These are phyloP conservation scores for Hymenoscyphus fructigenus DNA, from an alignment of 2,329 filamentous ascomycete genomes.

Conservation along the genomic window DNA sequence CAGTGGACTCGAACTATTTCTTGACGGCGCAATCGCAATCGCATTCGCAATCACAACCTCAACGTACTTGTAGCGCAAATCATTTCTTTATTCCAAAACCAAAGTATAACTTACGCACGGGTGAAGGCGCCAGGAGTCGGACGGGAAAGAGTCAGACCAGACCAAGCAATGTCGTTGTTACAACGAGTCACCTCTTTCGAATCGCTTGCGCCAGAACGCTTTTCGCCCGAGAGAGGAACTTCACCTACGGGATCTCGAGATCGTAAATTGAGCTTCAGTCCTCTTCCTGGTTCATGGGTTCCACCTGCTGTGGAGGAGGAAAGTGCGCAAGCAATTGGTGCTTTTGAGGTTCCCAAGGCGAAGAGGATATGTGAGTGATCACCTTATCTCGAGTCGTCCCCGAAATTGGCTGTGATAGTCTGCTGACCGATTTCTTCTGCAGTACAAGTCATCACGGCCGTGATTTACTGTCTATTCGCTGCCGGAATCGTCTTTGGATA, in stretches of 20 bases:
- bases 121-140: not conserved
- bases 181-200: slow-evolving; percentile 32
- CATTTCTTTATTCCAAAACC: too few species aligned
- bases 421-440: slow-evolving; percentile 15
- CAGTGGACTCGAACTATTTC: not conserved
- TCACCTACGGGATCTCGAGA: slow-evolving; percentile 24
- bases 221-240: slow-evolving; percentile 24
- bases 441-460: slow-evolving; percentile 70
- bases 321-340: slow-evolving; percentile 32
- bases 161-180: slow-evolving; percentile 27
- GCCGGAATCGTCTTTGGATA: slow-evolving; percentile 83
- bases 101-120: not conserved
- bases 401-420: not conserved
- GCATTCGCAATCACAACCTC: too few species aligned
- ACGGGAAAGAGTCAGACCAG: not conserved
- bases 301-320: slow-evolving; percentile 20
- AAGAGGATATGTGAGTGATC: slow-evolving; percentile 37
- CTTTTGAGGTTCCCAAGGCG: slow-evolving; percentile 40
- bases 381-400: not conserved
- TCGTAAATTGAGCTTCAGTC: slow-evolving; percentile 31
- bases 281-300: slow-evolving; percentile 26
- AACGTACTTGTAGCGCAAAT: too few species aligned
- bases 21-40: not conserved
- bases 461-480: slow-evolving; percentile 73
- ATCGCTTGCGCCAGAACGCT: slow-evolving; percentile 20